Conservation (phyloP, 495 filamentous ascomycete species). For the Penicillium soppii region DNA sequence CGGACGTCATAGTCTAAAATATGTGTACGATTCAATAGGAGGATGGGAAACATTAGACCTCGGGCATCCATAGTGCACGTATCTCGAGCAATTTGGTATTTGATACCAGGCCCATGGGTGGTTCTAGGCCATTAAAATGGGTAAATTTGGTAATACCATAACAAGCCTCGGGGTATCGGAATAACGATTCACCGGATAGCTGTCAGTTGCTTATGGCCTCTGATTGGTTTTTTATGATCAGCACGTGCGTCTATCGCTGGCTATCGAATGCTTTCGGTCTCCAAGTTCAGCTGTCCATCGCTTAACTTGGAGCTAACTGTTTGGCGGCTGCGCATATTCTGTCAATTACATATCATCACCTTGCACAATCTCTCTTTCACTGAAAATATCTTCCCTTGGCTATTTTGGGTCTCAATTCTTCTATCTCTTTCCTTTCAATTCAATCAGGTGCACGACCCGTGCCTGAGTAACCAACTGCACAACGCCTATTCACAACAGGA, state of each 20-base stretch:
- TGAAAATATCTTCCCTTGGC: too few species aligned
- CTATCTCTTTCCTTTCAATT: background rate
- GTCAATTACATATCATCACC: background rate
- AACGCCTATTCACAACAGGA: constrained; percentile 1
- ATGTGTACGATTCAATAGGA: background rate
- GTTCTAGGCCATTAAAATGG: too few species aligned
- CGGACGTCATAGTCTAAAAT: background rate
- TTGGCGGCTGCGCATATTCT: background rate
- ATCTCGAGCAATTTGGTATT: too few species aligned
- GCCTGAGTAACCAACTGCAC: constrained; percentile 4
- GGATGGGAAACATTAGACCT: too few species aligned
- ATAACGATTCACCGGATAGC: background rate
- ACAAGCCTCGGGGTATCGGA: background rate
- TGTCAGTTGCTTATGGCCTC: background rate
- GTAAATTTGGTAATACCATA: too few species aligned
- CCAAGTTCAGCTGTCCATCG: constrained; percentile 5
- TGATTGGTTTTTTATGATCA: background rate
- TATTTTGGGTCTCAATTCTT: background rate
- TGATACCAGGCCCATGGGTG: too few species aligned
- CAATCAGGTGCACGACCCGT: constrained; percentile 1
- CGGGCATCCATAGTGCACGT: too few species aligned
- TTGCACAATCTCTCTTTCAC: background rate
- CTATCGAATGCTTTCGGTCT: constrained; percentile 1
- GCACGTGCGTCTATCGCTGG: constrained; percentile 15
- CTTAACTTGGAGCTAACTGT: constrained; percentile 6